Evolutionary conservation across 495 filamentous ascomycete genomes (phyloP).

Genomic region (Penicillium psychrofluorescens): DNA sequence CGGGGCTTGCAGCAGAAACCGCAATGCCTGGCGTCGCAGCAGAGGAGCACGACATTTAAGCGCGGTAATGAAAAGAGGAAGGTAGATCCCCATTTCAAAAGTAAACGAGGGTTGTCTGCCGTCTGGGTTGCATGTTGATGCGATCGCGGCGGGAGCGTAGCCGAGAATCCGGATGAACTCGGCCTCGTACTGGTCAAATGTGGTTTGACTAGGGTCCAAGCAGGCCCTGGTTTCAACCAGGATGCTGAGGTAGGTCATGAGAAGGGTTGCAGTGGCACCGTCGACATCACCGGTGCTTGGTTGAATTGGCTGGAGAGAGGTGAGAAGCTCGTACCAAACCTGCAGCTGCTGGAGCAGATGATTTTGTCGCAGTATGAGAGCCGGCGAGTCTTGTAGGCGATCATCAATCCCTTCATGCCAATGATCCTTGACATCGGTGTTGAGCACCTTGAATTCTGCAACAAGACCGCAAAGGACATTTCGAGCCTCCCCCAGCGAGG

Average conservation of each 20-base stretch:
- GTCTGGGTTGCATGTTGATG: slow-evolving; percentile 8
- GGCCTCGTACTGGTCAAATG: slow-evolving; percentile 12
- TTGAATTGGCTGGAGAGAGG: neutral
- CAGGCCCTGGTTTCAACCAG: slow-evolving; percentile 12
- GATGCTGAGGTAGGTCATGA: slow-evolving; percentile 14
- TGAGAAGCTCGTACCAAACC: slow-evolving; percentile 8
- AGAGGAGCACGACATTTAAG: slow-evolving; percentile 41
- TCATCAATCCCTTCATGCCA: neutral
- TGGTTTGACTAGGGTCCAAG: slow-evolving; percentile 6
- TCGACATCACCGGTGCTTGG: neutral
- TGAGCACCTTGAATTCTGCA: slow-evolving; percentile 10
- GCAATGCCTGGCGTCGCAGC: slow-evolving; percentile 36
- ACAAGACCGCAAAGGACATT: slow-evolving; percentile 10
- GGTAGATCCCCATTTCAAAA: slow-evolving; percentile 45
- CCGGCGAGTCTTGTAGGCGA: neutral
- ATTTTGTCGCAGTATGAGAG: neutral
- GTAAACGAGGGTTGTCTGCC: slow-evolving; percentile 27
- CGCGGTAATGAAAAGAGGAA: slow-evolving; percentile 41
- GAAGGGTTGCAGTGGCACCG: slow-evolving; percentile 2
- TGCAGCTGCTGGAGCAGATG: slow-evolving; percentile 1
- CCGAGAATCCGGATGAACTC: slow-evolving; percentile 13
- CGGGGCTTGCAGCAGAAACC: slow-evolving; percentile 21
- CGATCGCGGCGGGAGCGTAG: slow-evolving; percentile 10
- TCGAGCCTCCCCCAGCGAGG: slow-evolving; percentile 9
- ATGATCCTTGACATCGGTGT: slow-evolving; percentile 5